Evolutionary conservation across 2,329 filamentous ascomycete species (phyloP), one percentile per base, ranked within the genome.

Genomic region (Seiridium unicorne): DNA sequence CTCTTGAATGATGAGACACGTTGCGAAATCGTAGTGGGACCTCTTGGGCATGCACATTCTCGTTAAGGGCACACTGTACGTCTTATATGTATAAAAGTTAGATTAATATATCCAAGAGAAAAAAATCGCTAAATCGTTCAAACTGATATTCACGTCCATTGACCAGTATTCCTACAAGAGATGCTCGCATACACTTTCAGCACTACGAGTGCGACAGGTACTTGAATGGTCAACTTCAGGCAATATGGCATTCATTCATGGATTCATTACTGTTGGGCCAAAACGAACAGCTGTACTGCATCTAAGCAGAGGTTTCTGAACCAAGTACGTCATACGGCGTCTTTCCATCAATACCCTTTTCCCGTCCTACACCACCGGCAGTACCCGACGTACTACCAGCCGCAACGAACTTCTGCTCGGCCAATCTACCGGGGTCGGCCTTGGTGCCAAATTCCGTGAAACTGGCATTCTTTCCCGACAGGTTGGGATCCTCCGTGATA

Each of bases 381-480:
- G 81, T 60, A 80, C 84, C 64, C 77, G 82, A 58, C 83, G 87
- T 51, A 70, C 86, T 13, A 80, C 87, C n/a, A 80, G 83, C 1
- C 67, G 76, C 58, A 4, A 47, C 40, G 40, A 84, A 74, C 64
- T 77, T 76, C 46, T 72, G 63, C 69, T 82, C 81, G 4, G 81
- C 81, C 44, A 75, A 60, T 7, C 77, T 66, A 55, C 76, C 74
- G 3, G 82, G 82, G 64, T 84, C 82, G 60, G 81, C 70, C 65
- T 76, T 72, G 5, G 75, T 77, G 2, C 81, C 82, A 61, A 78
- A 76, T 65, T 82, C 76, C 3, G 75, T 65, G 57, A 72, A 68
- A 62, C 81, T 70, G 2, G 76, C 73, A 62, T 74, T 76, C 68
- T 74, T 69, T 44, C 74, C 60, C 54, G 73, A 73, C 36, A 77